Evolutionary conservation across 2,329 filamentous ascomycete species (phyloP).

Genomic region (Blastomyces gilchristii): DNA sequence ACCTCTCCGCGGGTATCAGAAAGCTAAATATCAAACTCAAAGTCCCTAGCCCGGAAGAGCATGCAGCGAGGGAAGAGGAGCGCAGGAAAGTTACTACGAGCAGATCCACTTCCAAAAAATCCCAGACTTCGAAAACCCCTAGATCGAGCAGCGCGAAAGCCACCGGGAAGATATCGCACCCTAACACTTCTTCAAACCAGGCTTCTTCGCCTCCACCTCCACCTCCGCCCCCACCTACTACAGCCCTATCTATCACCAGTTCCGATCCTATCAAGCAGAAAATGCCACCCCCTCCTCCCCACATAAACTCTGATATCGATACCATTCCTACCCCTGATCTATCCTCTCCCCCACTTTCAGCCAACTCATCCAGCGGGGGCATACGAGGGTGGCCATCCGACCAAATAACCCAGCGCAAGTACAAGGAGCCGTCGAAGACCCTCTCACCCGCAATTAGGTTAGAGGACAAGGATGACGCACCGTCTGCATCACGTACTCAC

Average conservation of each 20-base stretch:
- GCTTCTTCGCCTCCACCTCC: background rate
- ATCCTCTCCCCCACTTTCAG: background rate
- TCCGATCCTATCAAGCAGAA: conserved; percentile 2
- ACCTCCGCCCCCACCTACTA: background rate
- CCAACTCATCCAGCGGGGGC: background rate
- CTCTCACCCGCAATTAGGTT: background rate
- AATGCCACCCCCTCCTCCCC: background rate
- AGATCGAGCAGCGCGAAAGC: conserved; percentile 15
- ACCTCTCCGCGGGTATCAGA: conserved; percentile 43
- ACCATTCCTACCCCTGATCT: background rate
- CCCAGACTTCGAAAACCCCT: conserved; percentile 26
- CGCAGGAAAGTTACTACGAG: conserved; percentile 27
- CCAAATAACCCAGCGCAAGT: background rate
- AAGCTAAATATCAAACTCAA: conserved; percentile 48
- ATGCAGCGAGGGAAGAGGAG: conserved; percentile 43
- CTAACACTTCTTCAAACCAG: background rate
- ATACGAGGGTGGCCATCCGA: background rate
- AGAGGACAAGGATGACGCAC: background rate
- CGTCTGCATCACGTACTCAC: background rate
- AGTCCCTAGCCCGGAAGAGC: conserved; percentile 47
- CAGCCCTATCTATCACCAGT: background rate
- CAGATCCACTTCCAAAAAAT: conserved; percentile 16
- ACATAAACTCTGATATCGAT: background rate
- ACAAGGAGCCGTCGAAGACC: background rate
- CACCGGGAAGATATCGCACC: conserved; percentile 1